Conservation (phyloP, 257 asterid genomes). For the Lantana camara region DNA sequence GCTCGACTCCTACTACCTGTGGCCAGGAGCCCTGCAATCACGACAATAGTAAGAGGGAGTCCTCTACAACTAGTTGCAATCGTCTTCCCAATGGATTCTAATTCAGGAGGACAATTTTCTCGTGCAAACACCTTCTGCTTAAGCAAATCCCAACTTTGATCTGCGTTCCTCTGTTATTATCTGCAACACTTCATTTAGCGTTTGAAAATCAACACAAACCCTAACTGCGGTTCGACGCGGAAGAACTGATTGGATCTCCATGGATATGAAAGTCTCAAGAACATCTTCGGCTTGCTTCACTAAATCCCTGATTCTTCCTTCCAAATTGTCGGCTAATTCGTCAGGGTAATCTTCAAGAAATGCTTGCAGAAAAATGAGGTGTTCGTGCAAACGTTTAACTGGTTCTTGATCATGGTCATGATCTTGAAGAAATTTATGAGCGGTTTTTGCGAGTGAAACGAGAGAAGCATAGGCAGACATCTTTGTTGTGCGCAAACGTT, state of each 20-base stretch:
- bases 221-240: neutral
- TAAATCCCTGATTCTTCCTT: slow-evolving; percentile 2
- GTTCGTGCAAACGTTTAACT: neutral
- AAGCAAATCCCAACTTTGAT: slow-evolving; percentile 9
- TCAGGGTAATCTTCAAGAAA: neutral
- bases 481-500: neutral
- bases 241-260: neutral
- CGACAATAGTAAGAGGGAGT: neutral
- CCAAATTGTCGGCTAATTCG: slow-evolving; percentile 6
- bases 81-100: neutral
- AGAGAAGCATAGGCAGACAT: neutral
- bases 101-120: neutral
- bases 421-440: neutral
- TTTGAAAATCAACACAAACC: neutral
- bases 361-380: neutral
- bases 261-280: neutral
- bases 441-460: slow-evolving; percentile 3
- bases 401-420: neutral
- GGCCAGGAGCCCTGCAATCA: neutral
- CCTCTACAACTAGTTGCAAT: neutral
- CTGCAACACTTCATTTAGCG: neutral
- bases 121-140: neutral
- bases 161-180: neutral
- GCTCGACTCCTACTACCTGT: neutral
- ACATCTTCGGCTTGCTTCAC: slow-evolving; percentile 8